Evolutionary conservation across 2,329 filamentous ascomycete genomes (phyloP).

Genomic region (Penicillium sp.): DNA sequence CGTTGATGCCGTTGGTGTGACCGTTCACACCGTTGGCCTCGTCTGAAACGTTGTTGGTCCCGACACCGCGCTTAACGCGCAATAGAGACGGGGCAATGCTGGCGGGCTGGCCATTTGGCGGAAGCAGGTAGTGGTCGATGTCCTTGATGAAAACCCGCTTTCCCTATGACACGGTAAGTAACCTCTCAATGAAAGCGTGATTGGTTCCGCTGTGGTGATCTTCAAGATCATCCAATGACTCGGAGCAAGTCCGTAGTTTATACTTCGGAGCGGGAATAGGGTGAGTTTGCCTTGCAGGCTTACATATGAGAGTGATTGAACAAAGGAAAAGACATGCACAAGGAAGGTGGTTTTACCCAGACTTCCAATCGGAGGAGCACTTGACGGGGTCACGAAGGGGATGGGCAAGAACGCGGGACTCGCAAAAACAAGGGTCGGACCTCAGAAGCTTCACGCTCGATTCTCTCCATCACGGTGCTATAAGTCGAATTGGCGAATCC

Average conservation of each 20-base stretch:
- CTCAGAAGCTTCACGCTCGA: slow-evolving; percentile 69
- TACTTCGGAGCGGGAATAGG: neutral
- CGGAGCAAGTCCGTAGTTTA: neutral
- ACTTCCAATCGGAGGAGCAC: slow-evolving; percentile 6
- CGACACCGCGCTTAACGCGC: slow-evolving; percentile 57
- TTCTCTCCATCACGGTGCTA: slow-evolving; percentile 67
- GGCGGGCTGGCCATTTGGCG: slow-evolving; percentile 65
- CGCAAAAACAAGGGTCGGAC: slow-evolving; percentile 50
- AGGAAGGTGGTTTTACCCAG: neutral
- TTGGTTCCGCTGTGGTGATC: slow-evolving; percentile 1
- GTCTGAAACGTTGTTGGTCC: slow-evolving; percentile 28
- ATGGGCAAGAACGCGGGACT: slow-evolving; percentile 20
- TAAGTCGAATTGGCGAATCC: slow-evolving; percentile 47
- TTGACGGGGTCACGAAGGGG: neutral
- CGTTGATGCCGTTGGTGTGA: slow-evolving; percentile 16
- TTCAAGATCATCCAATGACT: neutral
- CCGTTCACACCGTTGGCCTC: slow-evolving; percentile 25
- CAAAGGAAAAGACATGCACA: slow-evolving; percentile 18
- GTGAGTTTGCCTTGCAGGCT: neutral
- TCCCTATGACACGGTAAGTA: slow-evolving; percentile 57
- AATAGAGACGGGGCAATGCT: slow-evolving; percentile 73
- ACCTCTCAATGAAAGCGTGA: slow-evolving; percentile 16
- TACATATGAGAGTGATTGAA: slow-evolving; percentile 8
- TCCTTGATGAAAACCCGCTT: slow-evolving; percentile 98
- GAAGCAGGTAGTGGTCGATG: slow-evolving; percentile 87